phyloP scores from a whole-genome alignment of 768 basidiomycete genomes.

The Podaxis sp. region DNA sequence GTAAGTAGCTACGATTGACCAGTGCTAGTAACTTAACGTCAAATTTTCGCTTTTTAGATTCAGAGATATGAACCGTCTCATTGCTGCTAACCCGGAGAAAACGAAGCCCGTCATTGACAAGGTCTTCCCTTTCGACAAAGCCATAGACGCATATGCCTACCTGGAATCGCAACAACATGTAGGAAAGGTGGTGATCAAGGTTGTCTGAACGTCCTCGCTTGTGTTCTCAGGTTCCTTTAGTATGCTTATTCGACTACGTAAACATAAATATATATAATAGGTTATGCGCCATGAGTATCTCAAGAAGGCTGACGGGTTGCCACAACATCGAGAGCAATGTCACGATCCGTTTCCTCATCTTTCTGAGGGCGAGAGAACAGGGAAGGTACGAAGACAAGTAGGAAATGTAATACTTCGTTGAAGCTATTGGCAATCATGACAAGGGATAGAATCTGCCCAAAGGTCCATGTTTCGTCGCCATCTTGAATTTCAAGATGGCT shows the following conservation, averaged over 20 bases:
- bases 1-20: slow-evolving; percentile 30
- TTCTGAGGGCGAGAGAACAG: slow-evolving; percentile 6
- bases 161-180: slow-evolving; percentile 53
- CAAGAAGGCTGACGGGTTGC: background rate
- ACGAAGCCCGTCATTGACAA: slow-evolving; percentile 54
- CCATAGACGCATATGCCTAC: slow-evolving; percentile 49
- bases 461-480: slow-evolving; percentile 12
- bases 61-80: slow-evolving; percentile 47
- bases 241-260: too few relatives aligned
- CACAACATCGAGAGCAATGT: background rate
- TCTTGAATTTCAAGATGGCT: background rate
- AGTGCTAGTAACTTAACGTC: slow-evolving; percentile 23
- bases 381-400: background rate
- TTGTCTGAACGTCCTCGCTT: slow-evolving; percentile 19
- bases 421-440: slow-evolving; percentile 17
- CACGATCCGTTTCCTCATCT: background rate
- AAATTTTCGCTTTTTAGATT: slow-evolving; percentile 34
- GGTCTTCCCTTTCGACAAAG: slow-evolving; percentile 55
- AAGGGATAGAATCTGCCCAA: slow-evolving; percentile 16
- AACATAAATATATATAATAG: too few relatives aligned
- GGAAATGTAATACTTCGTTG: slow-evolving; percentile 16
- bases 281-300: too few relatives aligned
- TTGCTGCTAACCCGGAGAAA: slow-evolving; percentile 35
- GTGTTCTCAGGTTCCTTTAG: too few relatives aligned
- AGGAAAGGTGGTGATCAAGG: slow-evolving; percentile 58